phyloP scores from a whole-genome alignment of 108 stramenopile species.

The Discostella pseudostelligera region DNA sequence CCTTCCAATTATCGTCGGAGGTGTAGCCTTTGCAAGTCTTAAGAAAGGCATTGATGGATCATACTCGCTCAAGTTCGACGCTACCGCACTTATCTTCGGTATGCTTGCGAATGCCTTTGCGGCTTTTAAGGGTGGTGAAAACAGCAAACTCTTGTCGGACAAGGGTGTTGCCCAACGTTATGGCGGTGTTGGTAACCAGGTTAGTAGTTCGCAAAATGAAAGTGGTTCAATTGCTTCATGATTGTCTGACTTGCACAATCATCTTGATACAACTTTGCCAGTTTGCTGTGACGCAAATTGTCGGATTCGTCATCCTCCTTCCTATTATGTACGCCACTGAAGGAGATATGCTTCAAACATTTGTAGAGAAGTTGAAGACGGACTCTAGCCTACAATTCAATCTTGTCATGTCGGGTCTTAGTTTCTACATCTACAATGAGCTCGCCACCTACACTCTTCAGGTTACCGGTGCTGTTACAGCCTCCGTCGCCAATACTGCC shows the following conservation, averaged over 20 bases:
- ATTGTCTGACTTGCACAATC: background rate
- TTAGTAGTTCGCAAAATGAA: conserved; percentile 14
- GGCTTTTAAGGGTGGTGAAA: conserved; percentile 59
- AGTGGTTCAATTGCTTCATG: background rate
- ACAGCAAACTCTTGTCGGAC: conserved; percentile 53
- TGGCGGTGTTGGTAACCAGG: conserved; percentile 63
- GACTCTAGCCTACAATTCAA: conserved; percentile 51
- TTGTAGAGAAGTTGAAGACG: conserved; percentile 46
- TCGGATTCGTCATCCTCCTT: conserved; percentile 54
- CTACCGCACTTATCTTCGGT: conserved; percentile 53
- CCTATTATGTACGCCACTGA: conserved; percentile 56
- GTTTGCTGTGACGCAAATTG: conserved; percentile 59
- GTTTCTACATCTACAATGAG: conserved; percentile 65
- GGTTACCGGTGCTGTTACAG: conserved; percentile 54
- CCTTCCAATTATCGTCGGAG: conserved; percentile 56
- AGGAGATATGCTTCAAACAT: conserved; percentile 40
- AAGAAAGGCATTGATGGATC: conserved; percentile 49
- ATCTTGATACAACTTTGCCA: background rate
- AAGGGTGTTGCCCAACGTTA: conserved; percentile 49
- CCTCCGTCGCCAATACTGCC: conserved; percentile 61
- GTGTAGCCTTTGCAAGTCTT: conserved; percentile 56
- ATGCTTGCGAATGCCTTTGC: conserved; percentile 59
- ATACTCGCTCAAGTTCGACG: conserved; percentile 55
- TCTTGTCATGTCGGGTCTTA: conserved; percentile 52
- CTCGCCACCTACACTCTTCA: conserved; percentile 59